These are phyloP conservation scores for Pyrenula aspistea DNA, from an alignment of 495 filamentous ascomycete species.

Conservation along the genomic window DNA sequence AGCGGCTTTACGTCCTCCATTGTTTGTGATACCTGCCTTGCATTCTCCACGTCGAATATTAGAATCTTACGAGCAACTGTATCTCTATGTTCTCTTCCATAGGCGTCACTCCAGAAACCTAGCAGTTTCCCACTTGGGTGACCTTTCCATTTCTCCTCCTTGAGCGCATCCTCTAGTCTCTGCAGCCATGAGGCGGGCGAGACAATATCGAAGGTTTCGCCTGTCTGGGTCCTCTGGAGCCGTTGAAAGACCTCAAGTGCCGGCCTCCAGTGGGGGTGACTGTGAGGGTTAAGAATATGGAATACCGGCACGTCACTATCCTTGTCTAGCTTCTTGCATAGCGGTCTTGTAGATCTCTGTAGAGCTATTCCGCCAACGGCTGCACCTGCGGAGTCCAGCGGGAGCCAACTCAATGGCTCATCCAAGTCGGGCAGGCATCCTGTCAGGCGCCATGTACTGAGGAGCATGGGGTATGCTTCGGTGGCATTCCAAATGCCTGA, in stretches of 20 bases:
- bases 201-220: slow-evolving; percentile 23
- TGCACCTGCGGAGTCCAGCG: slow-evolving; percentile 41
- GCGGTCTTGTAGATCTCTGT: not conserved
- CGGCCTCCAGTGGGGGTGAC: slow-evolving; percentile 27
- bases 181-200: slow-evolving; percentile 26
- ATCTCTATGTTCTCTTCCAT: slow-evolving; percentile 8
- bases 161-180: slow-evolving; percentile 15
- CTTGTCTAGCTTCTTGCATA: not conserved
- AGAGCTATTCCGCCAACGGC: slow-evolving; percentile 26
- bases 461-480: slow-evolving; percentile 53
- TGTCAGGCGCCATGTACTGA: slow-evolving; percentile 31
- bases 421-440: slow-evolving; percentile 39
- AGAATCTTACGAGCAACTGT: slow-evolving; percentile 4
- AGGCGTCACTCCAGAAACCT: slow-evolving; percentile 32
- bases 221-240: not conserved
- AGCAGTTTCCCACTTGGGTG: slow-evolving; percentile 30
- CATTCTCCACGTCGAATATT: slow-evolving; percentile 20
- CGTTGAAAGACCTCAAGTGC: slow-evolving; percentile 30
- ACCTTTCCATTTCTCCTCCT: slow-evolving; percentile 9
- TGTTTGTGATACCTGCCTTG: slow-evolving; percentile 13
- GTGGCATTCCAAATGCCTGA: slow-evolving; percentile 49
- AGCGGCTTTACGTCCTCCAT: slow-evolving; percentile 25
- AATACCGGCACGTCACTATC: slow-evolving; percentile 18
- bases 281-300: slow-evolving; percentile 36
- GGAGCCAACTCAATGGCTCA: slow-evolving; percentile 43